These are phyloP conservation scores for Graphium sp. DNA, from an alignment of 2,329 filamentous ascomycete species.

Conservation along the genomic window DNA sequence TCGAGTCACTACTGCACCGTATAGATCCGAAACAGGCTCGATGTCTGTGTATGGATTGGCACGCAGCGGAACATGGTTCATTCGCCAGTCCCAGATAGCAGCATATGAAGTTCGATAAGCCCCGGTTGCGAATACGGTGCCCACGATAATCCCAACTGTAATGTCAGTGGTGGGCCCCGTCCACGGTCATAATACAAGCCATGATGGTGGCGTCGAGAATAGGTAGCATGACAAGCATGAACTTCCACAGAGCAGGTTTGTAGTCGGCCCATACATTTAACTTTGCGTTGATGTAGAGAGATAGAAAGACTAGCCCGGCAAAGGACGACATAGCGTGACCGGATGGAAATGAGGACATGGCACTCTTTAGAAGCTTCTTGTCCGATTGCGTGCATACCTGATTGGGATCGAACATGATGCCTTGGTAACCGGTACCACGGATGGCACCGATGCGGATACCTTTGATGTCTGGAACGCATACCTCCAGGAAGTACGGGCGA, in stretches of 20 bases:
- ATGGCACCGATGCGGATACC: slow-evolving; percentile 20
- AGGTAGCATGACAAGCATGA: slow-evolving; percentile 38
- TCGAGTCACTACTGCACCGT: no score
- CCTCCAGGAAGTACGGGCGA: slow-evolving; percentile 45
- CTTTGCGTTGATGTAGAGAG: slow-evolving; percentile 55
- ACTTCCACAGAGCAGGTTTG: slow-evolving; percentile 51
- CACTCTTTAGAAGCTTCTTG: slow-evolving; percentile 35
- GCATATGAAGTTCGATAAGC: slow-evolving; percentile 52
- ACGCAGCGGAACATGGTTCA: slow-evolving; percentile 50
- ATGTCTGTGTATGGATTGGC: no score
- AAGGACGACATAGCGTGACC: slow-evolving; percentile 51
- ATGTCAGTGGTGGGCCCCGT: slow-evolving; percentile 52
- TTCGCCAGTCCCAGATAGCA: slow-evolving; percentile 52
- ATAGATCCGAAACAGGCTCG: no score
- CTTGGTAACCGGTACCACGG: slow-evolving; percentile 30
- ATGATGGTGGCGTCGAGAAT: slow-evolving; percentile 43
- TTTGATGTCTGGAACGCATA: slow-evolving; percentile 38
- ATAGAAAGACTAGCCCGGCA: slow-evolving; percentile 45
- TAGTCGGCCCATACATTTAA: slow-evolving; percentile 53
- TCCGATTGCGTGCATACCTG: slow-evolving; percentile 43
- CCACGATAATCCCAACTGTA: slow-evolving; percentile 45
- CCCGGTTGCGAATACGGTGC: slow-evolving; percentile 42
- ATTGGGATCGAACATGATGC: slow-evolving; percentile 43
- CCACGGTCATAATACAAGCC: slow-evolving; percentile 43
- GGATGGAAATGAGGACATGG: slow-evolving; percentile 49